phyloP scores from a whole-genome alignment of 1,284 basidiomycete genomes.

The Athelia sp. region DNA sequence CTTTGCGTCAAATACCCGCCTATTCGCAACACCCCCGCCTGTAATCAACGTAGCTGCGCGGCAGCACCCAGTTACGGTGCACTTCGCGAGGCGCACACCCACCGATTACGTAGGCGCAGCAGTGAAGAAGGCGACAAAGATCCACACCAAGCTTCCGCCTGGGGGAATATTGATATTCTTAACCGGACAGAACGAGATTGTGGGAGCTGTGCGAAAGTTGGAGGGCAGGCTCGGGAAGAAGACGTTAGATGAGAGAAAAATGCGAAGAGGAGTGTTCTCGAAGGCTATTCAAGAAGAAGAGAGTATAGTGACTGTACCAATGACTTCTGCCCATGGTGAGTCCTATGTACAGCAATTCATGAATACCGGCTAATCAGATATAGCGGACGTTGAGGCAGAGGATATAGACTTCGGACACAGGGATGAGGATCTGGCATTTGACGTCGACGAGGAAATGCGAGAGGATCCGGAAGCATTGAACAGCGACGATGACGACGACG shows the following conservation, averaged over 20 bases:
- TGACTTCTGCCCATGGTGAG: conserved; percentile 48
- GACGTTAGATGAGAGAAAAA: conserved; percentile 50
- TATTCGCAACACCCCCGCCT: conserved; percentile 85
- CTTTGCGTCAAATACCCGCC: conserved; percentile 82
- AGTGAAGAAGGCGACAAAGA: conserved; percentile 87
- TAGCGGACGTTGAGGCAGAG: conserved; percentile 69
- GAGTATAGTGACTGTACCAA: conserved; percentile 16
- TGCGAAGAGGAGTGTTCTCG: conserved; percentile 31
- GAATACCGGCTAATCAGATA: background rate
- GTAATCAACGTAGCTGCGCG: conserved; percentile 87
- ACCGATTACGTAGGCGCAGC: conserved; percentile 91
- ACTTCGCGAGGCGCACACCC: conserved; percentile 86
- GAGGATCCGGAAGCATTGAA: conserved; percentile 44
- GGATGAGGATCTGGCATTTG: conserved; percentile 41
- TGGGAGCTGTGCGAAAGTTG: conserved; percentile 80
- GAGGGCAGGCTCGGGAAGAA: conserved; percentile 74
- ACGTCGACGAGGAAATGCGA: conserved; percentile 49
- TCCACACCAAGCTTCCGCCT: conserved; percentile 86
- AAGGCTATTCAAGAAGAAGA: conserved; percentile 12
- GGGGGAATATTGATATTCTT: conserved; percentile 97
- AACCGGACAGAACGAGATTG: conserved; percentile 98
- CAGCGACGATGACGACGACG: conserved; percentile 50
- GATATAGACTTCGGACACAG: conserved; percentile 71
- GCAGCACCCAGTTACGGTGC: conserved; percentile 93
- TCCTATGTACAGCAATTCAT: background rate